Base-by-base conservation (phyloP, 805 yeast genomes). In the Starmerella potacharoeniae region DNA sequence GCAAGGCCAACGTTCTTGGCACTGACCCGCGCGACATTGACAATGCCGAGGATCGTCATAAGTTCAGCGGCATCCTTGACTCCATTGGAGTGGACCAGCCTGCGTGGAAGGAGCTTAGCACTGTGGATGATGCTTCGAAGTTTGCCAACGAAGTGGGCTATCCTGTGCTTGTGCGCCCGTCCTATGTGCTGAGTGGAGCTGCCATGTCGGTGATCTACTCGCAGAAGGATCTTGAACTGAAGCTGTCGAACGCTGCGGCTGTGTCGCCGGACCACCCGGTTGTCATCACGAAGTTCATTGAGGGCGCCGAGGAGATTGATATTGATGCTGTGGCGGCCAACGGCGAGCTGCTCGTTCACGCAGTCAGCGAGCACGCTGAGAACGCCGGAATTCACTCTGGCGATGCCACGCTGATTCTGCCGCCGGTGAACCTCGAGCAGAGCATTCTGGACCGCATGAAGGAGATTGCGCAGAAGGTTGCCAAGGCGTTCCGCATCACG, bases 381-480 rank as follows among this genome's bases (percentile, higher is more conserved):
- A 89, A 90, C 66, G 98, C 98, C 9, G 98, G 98, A 77, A 85
- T 93, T 56, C 98, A 91, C 75, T 90, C 97, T 51, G 98, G 98
- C 72, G 98, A 91, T 73, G 98, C 98, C 53, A 89, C 97, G 34
- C 80, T 91, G 66, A 82, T 91, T 51, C 77, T 93, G 57, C 98
- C 98, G 57, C 97, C 98, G 31, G 95, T 84, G 70, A 74, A 76
- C 57, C 75, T 93, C 58, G 80, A 82, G 46, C 82, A 82, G 48
- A 75, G 72, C 16, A 77, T 82, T 52, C 75, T 90, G 78, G 72
- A 65, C 30, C 80, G 96, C 68, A 76, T 91, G 64, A 87, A 86
- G 73, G 88, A 77, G 50, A 89, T 89, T 65, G 90, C 97, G 55
- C 91, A 84, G 65, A 90, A 88, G 75, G 96, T 91, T 66, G 97